These are phyloP conservation scores for Vigna reflexopilosa DNA, from an alignment of 306 rosid genomes.

Conservation along the genomic window DNA sequence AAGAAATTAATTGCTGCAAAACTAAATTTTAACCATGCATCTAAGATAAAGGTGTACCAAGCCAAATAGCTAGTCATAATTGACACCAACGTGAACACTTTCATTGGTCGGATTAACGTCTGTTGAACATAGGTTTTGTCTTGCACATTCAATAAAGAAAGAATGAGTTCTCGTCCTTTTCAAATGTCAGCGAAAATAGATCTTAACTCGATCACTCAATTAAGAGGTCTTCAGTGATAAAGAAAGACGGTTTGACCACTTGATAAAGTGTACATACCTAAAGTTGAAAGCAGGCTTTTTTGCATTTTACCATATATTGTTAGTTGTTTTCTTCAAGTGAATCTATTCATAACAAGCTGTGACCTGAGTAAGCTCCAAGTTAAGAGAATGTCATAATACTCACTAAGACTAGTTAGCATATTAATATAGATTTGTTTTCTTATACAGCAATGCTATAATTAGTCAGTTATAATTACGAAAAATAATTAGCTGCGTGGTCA, in stretches of 20 bases:
- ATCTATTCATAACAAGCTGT: background rate
- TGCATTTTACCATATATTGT: background rate
- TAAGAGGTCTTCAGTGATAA: background rate
- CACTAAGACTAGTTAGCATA: background rate
- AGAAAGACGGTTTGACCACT: background rate
- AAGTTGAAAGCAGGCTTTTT: background rate
- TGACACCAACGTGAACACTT: conserved; percentile 14
- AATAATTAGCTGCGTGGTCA: background rate
- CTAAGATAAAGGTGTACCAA: conserved; percentile 25
- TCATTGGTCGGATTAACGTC: background rate
- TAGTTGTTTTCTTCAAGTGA: background rate
- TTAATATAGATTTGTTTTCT: background rate
- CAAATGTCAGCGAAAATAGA: background rate
- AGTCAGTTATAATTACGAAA: background rate
- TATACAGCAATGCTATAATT: conserved; percentile 1
- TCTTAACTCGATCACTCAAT: background rate
- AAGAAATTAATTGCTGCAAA: conserved; percentile 23
- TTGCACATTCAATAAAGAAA: conserved; percentile 6
- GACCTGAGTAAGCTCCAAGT: conserved; percentile 9
- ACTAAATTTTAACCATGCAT: conserved; percentile 9
- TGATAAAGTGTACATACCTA: background rate
- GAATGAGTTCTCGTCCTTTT: background rate
- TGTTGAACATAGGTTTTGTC: background rate
- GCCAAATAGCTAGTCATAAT: conserved; percentile 3
- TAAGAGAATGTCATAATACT: conserved; percentile 8